phyloP scores from a whole-genome alignment of 768 basidiomycete species.

The Gloeophyllum trabeum region DNA sequence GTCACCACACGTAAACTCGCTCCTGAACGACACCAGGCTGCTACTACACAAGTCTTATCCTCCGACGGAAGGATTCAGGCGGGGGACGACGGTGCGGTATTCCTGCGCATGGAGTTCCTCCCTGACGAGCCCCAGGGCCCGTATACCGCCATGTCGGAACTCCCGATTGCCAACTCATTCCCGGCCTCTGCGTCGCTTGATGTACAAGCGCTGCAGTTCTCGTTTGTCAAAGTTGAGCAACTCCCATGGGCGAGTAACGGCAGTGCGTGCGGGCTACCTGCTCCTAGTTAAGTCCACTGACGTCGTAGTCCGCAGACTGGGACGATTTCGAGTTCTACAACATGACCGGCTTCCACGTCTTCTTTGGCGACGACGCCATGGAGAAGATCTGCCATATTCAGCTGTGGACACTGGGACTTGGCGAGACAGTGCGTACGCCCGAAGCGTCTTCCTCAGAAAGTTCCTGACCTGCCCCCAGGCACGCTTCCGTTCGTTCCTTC shows the following conservation, averaged over 20 bases:
- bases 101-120: slow-evolving; percentile 7
- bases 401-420: slow-evolving; percentile 16
- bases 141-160: slow-evolving; percentile 12
- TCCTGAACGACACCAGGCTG: background rate
- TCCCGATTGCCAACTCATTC: slow-evolving; percentile 9
- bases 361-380: slow-evolving; percentile 14
- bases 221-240: slow-evolving; percentile 14
- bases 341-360: slow-evolving; percentile 16
- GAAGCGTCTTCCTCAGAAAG: too few species aligned
- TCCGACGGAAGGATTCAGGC: slow-evolving; percentile 1
- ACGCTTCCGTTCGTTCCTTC: background rate
- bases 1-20: slow-evolving; percentile 1
- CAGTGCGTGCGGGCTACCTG: slow-evolving; percentile 1
- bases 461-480: background rate
- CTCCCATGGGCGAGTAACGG: slow-evolving; percentile 14
- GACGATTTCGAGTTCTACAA: slow-evolving; percentile 20
- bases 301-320: slow-evolving; percentile 1
- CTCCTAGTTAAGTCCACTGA: background rate
- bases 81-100: slow-evolving; percentile 9
- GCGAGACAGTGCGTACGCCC: slow-evolving; percentile 8
- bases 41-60: background rate
- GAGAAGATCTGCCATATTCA: slow-evolving; percentile 16
- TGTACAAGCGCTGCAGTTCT: slow-evolving; percentile 13
- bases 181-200: slow-evolving; percentile 7
- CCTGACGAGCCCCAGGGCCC: slow-evolving; percentile 4